Evolutionary conservation across 495 filamentous ascomycete genomes (phyloP).

Genomic region (Xylaria bambusicola): DNA sequence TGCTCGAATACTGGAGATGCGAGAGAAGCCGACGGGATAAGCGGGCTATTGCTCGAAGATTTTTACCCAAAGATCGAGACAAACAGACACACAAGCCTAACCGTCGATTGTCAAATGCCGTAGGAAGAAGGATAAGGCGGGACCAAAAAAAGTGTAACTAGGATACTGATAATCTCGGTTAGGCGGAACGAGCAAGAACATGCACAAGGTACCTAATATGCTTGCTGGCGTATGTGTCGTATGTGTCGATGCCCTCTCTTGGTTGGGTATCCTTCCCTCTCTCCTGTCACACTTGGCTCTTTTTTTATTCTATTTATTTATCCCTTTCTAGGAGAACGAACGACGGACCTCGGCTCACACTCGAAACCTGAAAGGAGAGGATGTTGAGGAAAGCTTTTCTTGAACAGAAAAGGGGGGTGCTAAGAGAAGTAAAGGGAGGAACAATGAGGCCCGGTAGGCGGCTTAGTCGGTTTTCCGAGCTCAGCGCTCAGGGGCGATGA

Average conservation of each 20-base stretch:
- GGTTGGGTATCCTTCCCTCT: background rate
- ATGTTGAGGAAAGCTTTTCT: conserved; percentile 8
- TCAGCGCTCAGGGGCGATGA: conserved; percentile 10
- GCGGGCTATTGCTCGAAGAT: conserved; percentile 7
- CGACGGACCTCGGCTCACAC: conserved; percentile 13
- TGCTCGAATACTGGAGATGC: background rate
- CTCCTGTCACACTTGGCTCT: no score
- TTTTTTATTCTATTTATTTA: conserved; percentile 10
- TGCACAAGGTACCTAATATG: conserved; percentile 14
- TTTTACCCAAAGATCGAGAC: background rate
- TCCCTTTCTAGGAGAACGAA: conserved; percentile 1
- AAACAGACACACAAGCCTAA: conserved; percentile 7
- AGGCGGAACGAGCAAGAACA: conserved; percentile 5
- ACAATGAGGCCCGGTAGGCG: conserved; percentile 5
- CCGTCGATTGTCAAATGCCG: conserved; percentile 1
- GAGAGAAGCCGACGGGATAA: background rate
- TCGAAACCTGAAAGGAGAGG: conserved; percentile 1
- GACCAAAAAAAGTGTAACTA: conserved; percentile 15
- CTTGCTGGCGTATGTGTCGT: conserved; percentile 8
- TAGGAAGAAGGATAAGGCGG: conserved; percentile 18
- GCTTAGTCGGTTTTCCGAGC: conserved; percentile 15
- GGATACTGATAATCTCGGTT: conserved; percentile 5
- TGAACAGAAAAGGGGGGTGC: background rate
- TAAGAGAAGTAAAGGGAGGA: background rate
- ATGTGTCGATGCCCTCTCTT: background rate